Evolutionary conservation across 2,329 filamentous ascomycete species (phyloP).

Genomic region (Cylindrodendrum hubeiense): DNA sequence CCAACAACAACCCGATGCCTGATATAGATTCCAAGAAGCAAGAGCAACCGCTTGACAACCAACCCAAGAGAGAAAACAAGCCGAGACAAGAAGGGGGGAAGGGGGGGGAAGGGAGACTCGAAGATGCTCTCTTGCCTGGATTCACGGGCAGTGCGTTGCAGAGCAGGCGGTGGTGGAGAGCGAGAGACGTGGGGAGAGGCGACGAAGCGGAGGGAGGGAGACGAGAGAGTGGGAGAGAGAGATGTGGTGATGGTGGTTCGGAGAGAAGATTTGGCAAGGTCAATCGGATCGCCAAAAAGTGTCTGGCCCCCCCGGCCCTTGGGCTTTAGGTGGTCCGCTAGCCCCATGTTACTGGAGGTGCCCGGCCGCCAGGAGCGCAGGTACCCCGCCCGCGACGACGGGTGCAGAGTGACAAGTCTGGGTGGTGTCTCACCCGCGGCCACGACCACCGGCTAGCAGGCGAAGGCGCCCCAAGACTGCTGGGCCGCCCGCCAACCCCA

Average conservation of each 20-base stretch:
- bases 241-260: slow-evolving; percentile 46
- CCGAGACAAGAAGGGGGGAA: slow-evolving; percentile 29
- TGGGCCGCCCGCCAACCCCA: slow-evolving; percentile 9
- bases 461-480: slow-evolving; percentile 26
- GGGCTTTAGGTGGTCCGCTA: slow-evolving; percentile 38
- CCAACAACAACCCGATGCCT: slow-evolving; percentile 33
- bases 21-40: slow-evolving; percentile 29
- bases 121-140: slow-evolving; percentile 41
- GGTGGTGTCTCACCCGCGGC: slow-evolving; percentile 19
- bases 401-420: slow-evolving; percentile 39
- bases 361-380: slow-evolving; percentile 26
- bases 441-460: slow-evolving; percentile 34
- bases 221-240: slow-evolving; percentile 28
- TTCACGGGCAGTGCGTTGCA: slow-evolving; percentile 37
- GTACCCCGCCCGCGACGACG: slow-evolving; percentile 34
- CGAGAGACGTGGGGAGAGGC: slow-evolving; percentile 35
- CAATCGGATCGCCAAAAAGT: slow-evolving; percentile 46
- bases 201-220: slow-evolving; percentile 28
- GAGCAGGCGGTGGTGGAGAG: slow-evolving; percentile 34
- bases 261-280: slow-evolving; percentile 49
- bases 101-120: slow-evolving; percentile 31
- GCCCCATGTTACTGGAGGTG: slow-evolving; percentile 41
- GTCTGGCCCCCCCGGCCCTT: slow-evolving; percentile 41
- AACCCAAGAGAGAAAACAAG: slow-evolving; percentile 34
- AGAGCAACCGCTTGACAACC: slow-evolving; percentile 43